Base-by-base conservation (phyloP, 495 filamentous ascomycete genomes). In the Bombardia bombarda region DNA sequence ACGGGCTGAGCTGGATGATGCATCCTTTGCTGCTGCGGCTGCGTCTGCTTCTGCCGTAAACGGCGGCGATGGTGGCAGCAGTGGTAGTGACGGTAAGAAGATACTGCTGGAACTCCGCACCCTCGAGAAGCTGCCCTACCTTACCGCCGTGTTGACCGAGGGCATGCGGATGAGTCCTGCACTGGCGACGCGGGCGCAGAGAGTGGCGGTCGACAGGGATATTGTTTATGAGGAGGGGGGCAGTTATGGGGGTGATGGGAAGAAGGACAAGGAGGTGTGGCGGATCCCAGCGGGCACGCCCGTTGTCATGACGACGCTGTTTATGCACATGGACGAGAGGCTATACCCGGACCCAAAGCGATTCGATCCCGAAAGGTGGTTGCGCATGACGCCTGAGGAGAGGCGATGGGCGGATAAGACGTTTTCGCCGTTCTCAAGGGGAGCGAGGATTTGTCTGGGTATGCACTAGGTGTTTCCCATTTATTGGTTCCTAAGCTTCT, bases 251-350 rank as follows among this genome's bases (percentile, higher is more conserved):
- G n/a, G n/a, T n/a, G n/a, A n/a, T n/a, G n/a, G n/a, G n/a, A n/a
- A n/a, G n/a, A n/a, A n/a, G n/a, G n/a, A n/a, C n/a, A n/a, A n/a
- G n/a, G n/a, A n/a, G n/a, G n/a, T n/a, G 7, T 75, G 69, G 67
- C 45, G 49, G 3, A 75, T 77, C 36, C 72, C 70, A 1, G 51
- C 65, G 0, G 71, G 68, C 9, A 58, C 57, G n/a, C 51, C 58
- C 3, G 51, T 62, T 3, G 56, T 50, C 10, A 69, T 67, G 62
- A 62, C 63, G 3, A 25, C 45, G 2, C 16, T 61, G 6, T 21
- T 65, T 3, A 40, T 69, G 37, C 62, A 66, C 18, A 38, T 18
- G 21, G 52, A 60, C 25, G 50, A 60, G 23, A 40, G 32, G n/a
- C 2, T 55, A 12, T 62, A 55, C 43, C 34, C 46, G 2, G 39